Percentiles rank a stretch among this genome's conserved stretches.
These are phyloP conservation scores for Ceratocystiopsis minuta DNA, from an alignment of 2,329 filamentous ascomycete genomes.

Conservation along the genomic window DNA sequence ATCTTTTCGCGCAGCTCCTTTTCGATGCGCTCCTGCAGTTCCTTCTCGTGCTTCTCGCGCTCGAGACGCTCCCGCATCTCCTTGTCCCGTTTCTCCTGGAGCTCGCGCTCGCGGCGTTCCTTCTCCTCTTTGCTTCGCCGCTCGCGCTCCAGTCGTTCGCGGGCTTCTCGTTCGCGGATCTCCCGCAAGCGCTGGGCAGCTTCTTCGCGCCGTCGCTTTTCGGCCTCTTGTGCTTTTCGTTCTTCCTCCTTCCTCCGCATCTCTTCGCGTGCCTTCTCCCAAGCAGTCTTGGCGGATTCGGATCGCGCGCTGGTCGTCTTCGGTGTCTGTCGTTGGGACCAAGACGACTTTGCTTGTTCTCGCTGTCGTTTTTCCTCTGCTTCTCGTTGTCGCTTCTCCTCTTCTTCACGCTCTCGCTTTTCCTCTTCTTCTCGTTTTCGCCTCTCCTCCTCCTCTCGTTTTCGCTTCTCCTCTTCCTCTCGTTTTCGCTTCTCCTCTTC, in stretches of 20 bases:
- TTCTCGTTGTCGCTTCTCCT: too few relatives aligned
- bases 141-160: constrained; percentile 17
- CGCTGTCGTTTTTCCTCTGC: constrained; percentile 1
- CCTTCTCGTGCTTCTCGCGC: constrained; percentile 19
- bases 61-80: constrained; percentile 26
- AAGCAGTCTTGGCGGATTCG: constrained; percentile 30
- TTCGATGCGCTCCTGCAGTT: constrained; percentile 13
- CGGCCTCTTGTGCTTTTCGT: constrained; percentile 40
- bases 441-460: too few relatives aligned
- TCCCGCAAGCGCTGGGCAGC: constrained; percentile 26
- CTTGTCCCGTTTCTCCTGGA: constrained; percentile 20
- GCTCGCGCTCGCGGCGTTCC: constrained; percentile 2
- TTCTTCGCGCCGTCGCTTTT: constrained; percentile 40
- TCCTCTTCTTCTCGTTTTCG: too few relatives aligned
- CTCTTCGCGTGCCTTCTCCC: constrained; percentile 54
- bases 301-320: constrained; percentile 11
- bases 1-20: constrained; percentile 15
- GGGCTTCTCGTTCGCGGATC: constrained; percentile 13
- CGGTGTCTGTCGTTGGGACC: constrained; percentile 10
- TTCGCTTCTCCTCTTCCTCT: too few relatives aligned
- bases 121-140: constrained; percentile 10
- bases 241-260: constrained; percentile 45
- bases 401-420: too few relatives aligned
- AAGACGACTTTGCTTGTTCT: constrained; percentile 9
- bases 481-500: too few relatives aligned